Percentiles rank a stretch among this genome's conserved stretches.
These are phyloP conservation scores for sunflower (Helianthus annuus) DNA, from an alignment of 129 eudicot genomes.

Conservation along the genomic window HanXRQr2.0-SUNRISE NC_035435.2:157836640-157837139, in stretches of 20 bases:
- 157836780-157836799: background rate
- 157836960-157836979: background rate
- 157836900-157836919: constrained; percentile 10
- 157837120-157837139: constrained; percentile 5
- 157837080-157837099: too few relatives aligned
- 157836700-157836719: background rate
- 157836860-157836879: background rate
- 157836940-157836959: background rate
- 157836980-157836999: background rate
- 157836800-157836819: background rate
- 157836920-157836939: background rate
- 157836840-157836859: background rate
- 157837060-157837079: too few relatives aligned
- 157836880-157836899: background rate
- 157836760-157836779: background rate
- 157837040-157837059: too few relatives aligned
- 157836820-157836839: background rate
- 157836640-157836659: constrained; percentile 6
- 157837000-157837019: background rate
- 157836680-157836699: background rate
- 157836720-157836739: constrained; percentile 13
- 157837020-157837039: too few relatives aligned
- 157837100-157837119: too few relatives aligned
- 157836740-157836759: background rate
- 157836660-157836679: background rate